Base-by-base conservation (phyloP, 352 stramenopile species). In the Phytophthora megakarya region DNA sequence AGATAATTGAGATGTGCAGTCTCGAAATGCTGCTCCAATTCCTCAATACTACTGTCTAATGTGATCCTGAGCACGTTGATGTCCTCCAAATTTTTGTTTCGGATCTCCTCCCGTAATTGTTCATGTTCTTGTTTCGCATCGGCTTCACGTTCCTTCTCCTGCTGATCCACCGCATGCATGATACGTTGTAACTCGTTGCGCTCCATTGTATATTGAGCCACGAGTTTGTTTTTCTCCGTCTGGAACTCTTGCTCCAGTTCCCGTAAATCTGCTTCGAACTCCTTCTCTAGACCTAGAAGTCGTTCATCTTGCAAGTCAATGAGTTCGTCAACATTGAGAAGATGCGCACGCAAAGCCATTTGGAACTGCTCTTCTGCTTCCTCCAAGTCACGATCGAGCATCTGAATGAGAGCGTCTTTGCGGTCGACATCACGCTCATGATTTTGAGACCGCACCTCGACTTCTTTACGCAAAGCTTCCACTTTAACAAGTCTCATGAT, bases 401-500 rank as follows among this genome's bases (percentile, higher is more conserved):
- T 97, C 65, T 98, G 93, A 26, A 98, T 93, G 61, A 98, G 95
- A 13, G 93, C 93, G 69, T 98, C 93, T 59, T 98, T 97, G 28
- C 94, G 76, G 67, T 98, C 94, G 4, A 98, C 90, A 68, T 98
- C 91, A n/a, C 94, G 88, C 74, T 98, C 93, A 74, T 98, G 94
- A 72, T 97, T 97, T 56, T 98, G 93, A 21, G 82, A 88, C 2
- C 83, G 81, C 54, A 98, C 90, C 64, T 98, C 93, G 10, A 98
- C 93, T 39, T 97, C 90, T 55, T 97, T 97, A 51, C 89, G 81
- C 35, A 98, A 76, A 9, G 81, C 76, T 61, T 97, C 89, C 49
- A 97, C 86, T 70, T 98, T 98, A 49, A 96, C 87, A 0, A 98
- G 77, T n/a, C 93, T 80, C 92, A 98, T 97, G 69, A 98, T 98